Percentiles rank a stretch among this genome's conserved stretches.
Evolutionary conservation across 306 rosid species (phyloP).

Genomic region (Senna tora): DNA sequence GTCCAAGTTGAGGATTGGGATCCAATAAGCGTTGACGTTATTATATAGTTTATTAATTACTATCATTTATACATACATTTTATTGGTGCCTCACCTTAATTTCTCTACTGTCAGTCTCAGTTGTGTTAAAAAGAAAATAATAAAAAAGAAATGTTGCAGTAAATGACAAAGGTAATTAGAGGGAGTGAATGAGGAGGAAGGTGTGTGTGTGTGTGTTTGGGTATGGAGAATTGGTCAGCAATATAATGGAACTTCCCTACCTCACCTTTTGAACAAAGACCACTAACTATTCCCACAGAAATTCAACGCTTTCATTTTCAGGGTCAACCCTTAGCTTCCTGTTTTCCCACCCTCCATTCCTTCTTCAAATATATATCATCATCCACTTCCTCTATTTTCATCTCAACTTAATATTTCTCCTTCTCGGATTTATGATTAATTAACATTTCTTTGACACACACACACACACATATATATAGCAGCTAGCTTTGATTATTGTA

Average conservation of each 20-base stretch:
- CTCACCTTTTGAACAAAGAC: constrained; percentile 53
- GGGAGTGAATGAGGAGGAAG: constrained; percentile 22
- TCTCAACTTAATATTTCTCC: background rate
- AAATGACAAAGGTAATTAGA: background rate
- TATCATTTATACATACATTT: too few relatives aligned
- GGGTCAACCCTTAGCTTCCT: constrained; percentile 49
- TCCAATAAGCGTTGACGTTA: constrained; percentile 7
- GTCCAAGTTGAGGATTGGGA: background rate
- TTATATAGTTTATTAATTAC: too few relatives aligned
- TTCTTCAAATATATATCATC: constrained; percentile 31
- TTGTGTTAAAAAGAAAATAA: too few relatives aligned
- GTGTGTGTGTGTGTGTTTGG: background rate
- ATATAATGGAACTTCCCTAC: constrained; percentile 38
- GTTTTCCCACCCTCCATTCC: constrained; percentile 35
- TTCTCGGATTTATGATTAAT: too few relatives aligned
- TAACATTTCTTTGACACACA: too few relatives aligned
- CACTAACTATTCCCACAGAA: constrained; percentile 40
- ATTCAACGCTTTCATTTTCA: constrained; percentile 35
- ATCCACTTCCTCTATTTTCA: constrained; percentile 20
- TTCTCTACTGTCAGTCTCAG: too few relatives aligned
- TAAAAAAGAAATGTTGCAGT: background rate
- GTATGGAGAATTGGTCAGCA: constrained; percentile 64
- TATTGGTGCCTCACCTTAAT: too few relatives aligned
- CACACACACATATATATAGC: too few relatives aligned
- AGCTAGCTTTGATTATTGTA: too few relatives aligned